phyloP scores from a whole-genome alignment of 140 eudicot species.

The Cichorium intybus region DNA sequence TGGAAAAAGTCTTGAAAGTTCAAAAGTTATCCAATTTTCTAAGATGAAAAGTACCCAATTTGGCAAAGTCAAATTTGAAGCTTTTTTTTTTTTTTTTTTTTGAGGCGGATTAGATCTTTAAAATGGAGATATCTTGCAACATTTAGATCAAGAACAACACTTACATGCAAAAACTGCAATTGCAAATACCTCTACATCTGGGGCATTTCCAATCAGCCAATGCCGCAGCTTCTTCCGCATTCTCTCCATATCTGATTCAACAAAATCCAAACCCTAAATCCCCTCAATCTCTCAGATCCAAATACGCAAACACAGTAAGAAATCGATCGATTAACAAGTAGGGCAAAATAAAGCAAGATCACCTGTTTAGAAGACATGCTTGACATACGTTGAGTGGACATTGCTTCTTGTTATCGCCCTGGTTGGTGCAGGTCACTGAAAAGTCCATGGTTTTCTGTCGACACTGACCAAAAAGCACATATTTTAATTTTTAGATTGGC shows the following conservation, averaged over 20 bases:
- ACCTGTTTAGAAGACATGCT: conserved; percentile 57
- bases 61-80: conserved; percentile 4
- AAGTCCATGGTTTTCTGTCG: conserved; percentile 67
- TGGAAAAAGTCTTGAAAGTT: not conserved
- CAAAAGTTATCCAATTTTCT: not conserved
- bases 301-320: not conserved
- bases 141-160: conserved; percentile 2
- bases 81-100: not conserved
- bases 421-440: conserved; percentile 41
- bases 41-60: not conserved
- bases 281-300: conserved; percentile 13
- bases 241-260: conserved; percentile 51
- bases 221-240: conserved; percentile 43
- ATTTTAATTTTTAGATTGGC: conserved; percentile 5
- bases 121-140: not conserved
- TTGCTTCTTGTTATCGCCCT: conserved; percentile 24
- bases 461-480: conserved; percentile 39
- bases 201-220: conserved; percentile 65
- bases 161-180: conserved; percentile 69
- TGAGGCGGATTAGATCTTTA: conserved; percentile 2
- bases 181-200: conserved; percentile 60
- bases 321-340: not conserved
- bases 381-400: conserved; percentile 47
- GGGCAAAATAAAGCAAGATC: not conserved
- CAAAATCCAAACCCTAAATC: conserved; percentile 7